Conservation (phyloP, 495 filamentous ascomycete species). For the Saxophila tyrrhenica region DNA sequence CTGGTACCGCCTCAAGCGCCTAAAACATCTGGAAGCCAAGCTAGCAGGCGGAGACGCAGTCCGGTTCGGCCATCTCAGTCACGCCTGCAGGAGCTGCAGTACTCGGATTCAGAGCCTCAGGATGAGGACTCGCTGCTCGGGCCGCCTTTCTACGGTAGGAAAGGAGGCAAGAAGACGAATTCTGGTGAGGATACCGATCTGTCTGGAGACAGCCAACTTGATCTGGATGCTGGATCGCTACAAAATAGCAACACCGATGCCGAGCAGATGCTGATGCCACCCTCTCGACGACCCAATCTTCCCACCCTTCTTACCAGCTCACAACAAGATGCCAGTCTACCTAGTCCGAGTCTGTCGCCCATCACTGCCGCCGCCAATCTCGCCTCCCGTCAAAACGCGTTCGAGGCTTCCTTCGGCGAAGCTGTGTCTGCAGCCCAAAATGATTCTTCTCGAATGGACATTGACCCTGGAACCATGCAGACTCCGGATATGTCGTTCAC, state of each 20-base stretch:
- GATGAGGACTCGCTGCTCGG: conserved; percentile 17
- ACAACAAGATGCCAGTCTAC: conserved; percentile 79
- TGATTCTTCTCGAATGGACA: conserved; percentile 20
- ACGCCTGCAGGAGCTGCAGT: conserved; percentile 4
- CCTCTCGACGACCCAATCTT: conserved; percentile 10
- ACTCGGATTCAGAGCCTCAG: conserved; percentile 4
- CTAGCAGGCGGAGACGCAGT: not conserved
- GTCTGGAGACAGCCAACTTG: conserved; percentile 1
- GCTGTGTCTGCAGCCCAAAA: conserved; percentile 23
- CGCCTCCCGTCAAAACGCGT: conserved; percentile 19
- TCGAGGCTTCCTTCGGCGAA: conserved; percentile 13
- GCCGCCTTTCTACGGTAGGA: conserved; percentile 13
- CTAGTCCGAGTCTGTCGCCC: conserved; percentile 88
- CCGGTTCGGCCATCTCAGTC: not conserved
- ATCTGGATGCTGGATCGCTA: not conserved
- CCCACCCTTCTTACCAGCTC: conserved; percentile 46
- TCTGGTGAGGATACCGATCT: conserved; percentile 1
- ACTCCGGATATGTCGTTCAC: conserved; percentile 2
- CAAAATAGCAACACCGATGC: conserved; percentile 28
- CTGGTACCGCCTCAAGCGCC: not conserved
- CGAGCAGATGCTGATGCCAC: conserved; percentile 18
- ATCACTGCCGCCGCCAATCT: conserved; percentile 68
- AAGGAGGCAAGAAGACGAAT: conserved; percentile 5
- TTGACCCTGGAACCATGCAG: conserved; percentile 3
- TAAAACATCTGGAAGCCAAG: not conserved